A percentile compares a stretch with the other conserved stretches of the same genome.
phyloP scores from a whole-genome alignment of 495 filamentous ascomycete genomes.

The Sordaria brevicollis region DNA sequence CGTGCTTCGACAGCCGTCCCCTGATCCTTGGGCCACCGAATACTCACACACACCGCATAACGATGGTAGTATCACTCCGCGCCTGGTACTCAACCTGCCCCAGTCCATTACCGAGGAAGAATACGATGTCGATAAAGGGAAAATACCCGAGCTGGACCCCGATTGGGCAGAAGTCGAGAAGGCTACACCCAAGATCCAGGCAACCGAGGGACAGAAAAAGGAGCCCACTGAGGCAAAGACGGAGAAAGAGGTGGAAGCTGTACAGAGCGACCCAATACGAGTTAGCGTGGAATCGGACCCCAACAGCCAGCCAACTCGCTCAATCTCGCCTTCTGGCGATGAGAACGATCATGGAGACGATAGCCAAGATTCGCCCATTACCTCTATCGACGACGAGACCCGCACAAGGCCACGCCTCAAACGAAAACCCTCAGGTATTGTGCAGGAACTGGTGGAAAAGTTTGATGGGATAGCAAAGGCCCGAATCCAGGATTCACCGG shows the following conservation, averaged over 20 bases:
- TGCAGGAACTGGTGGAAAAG: conserved; percentile 37
- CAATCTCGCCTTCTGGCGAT: conserved; percentile 31
- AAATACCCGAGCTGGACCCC: background rate
- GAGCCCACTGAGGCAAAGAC: background rate
- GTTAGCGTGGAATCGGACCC: conserved; percentile 7
- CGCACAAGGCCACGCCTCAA: conserved; percentile 16
- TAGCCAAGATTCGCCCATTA: conserved; percentile 39
- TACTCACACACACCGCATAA: conserved; percentile 9
- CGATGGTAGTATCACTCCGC: conserved; percentile 11
- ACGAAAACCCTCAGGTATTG: conserved; percentile 28
- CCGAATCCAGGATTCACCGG: conserved; percentile 21
- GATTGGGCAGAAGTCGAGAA: background rate
- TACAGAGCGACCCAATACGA: conserved; percentile 1
- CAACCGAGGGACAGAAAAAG: background rate
- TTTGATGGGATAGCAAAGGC: conserved; percentile 35
- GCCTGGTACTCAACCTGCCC: conserved; percentile 9
- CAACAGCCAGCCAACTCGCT: conserved; percentile 13
- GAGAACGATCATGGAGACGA: conserved; percentile 29
- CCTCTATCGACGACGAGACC: conserved; percentile 43
- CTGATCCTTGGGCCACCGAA: conserved; percentile 40
- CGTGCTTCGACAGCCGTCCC: conserved; percentile 35
- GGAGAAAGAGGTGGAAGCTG: background rate
- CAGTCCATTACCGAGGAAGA: background rate
- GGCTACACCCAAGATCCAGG: background rate
- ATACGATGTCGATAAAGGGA: background rate